Evolutionary conservation across 345 rosid genomes (phyloP).

Genomic region (Eucalyptus sp.): DNA sequence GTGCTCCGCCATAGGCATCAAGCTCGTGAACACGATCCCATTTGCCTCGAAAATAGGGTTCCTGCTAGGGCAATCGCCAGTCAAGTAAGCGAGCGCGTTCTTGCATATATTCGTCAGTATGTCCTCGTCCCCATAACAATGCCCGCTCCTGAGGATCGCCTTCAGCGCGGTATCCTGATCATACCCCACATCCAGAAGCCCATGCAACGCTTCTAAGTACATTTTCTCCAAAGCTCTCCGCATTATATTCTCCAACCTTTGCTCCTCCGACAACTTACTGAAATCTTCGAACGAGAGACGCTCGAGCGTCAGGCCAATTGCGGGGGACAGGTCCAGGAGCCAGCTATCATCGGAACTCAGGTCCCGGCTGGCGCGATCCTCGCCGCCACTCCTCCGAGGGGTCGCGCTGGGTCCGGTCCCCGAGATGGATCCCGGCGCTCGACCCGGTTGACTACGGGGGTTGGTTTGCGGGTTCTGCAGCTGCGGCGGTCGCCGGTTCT

Average conservation of each 20-base stretch:
- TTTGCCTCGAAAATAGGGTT: conserved; percentile 7
- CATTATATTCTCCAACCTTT: conserved; percentile 53
- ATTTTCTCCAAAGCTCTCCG: conserved; percentile 46
- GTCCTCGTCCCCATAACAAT: conserved; percentile 87
- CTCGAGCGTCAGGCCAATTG: conserved; percentile 20
- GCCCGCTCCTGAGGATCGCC: conserved; percentile 71
- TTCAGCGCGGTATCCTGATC: conserved; percentile 64
- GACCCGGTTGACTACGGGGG: not conserved
- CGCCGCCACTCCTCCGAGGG: conserved; percentile 8
- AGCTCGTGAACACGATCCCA: conserved; percentile 41
- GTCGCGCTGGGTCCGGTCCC: conserved; percentile 28
- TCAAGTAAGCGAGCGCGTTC: conserved; percentile 66
- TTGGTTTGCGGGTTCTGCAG: not conserved
- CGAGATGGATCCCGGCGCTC: not conserved
- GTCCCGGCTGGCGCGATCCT: not conserved
- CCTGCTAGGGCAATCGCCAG: conserved; percentile 13
- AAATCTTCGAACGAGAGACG: conserved; percentile 45
- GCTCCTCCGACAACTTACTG: conserved; percentile 28
- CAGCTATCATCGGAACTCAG: not conserved
- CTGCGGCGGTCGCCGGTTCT: not conserved
- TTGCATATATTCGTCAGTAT: conserved; percentile 67
- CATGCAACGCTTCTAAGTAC: conserved; percentile 57
- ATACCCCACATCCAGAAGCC: conserved; percentile 61
- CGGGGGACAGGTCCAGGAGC: not conserved
- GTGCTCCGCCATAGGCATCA: conserved; percentile 66